These are phyloP conservation scores for Aspergillus hancockii DNA, from an alignment of 495 filamentous ascomycete species.

Conservation along the genomic window DNA sequence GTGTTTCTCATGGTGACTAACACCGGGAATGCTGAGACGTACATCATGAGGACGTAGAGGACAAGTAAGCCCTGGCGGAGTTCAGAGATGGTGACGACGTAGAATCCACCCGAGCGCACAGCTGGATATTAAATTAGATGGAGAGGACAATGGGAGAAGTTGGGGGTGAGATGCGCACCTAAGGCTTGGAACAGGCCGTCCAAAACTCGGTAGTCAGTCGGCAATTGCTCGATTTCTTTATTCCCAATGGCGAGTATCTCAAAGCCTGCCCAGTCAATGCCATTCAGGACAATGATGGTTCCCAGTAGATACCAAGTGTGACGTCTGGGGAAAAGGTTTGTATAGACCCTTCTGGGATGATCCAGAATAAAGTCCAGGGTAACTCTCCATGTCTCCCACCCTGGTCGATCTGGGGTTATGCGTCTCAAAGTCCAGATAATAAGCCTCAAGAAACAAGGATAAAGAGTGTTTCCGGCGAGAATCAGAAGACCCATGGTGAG, in stretches of 20 bases:
- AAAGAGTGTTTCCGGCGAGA: conserved; percentile 80
- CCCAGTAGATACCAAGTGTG: conserved; percentile 81
- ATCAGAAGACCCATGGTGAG: conserved; percentile 76
- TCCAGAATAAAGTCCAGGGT: conserved; percentile 79
- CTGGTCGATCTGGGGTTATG: conserved; percentile 42
- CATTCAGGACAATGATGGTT: conserved; percentile 73
- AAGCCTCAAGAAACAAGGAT: conserved; percentile 78
- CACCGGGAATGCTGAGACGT: conserved; percentile 64
- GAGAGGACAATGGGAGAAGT: not conserved
- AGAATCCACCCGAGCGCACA: conserved; percentile 82
- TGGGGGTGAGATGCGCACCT: conserved; percentile 19
- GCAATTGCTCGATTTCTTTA: conserved; percentile 55
- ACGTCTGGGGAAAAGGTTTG: conserved; percentile 74
- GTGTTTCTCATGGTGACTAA: conserved; percentile 63
- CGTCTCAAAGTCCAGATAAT: conserved; percentile 65
- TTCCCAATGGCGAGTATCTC: conserved; percentile 80
- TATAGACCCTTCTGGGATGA: conserved; percentile 75
- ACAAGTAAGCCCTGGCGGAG: conserved; percentile 74
- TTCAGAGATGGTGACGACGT: conserved; percentile 70
- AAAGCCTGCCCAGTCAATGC: conserved; percentile 79
- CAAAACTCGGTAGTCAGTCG: conserved; percentile 61
- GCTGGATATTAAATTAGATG: conserved; percentile 41
- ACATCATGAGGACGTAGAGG: conserved; percentile 93
- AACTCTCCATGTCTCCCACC: conserved; percentile 53
- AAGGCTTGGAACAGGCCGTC: conserved; percentile 84